Conservation (phyloP, 176 grass and related monocot species). For the Carex cristatella region DNA sequence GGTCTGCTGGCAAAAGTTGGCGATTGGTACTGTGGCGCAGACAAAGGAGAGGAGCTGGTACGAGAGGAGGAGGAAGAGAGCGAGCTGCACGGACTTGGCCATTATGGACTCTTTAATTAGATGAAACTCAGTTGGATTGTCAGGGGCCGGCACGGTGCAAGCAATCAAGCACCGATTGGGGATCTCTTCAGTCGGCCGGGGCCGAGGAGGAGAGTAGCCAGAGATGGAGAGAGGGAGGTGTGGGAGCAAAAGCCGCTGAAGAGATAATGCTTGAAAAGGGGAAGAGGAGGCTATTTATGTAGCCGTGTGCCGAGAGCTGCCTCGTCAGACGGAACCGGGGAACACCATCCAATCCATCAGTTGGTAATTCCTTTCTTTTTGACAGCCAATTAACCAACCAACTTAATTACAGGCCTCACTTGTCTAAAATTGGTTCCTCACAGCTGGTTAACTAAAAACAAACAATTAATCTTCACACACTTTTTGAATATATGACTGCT, state of each 20-base stretch:
- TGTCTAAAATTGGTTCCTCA: constrained; percentile 7
- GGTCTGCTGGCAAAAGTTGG: not conserved
- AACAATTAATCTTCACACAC: not conserved
- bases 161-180: not conserved
- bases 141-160: not conserved
- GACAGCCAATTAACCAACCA: not conserved
- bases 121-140: not conserved
- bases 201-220: not conserved
- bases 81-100: not conserved
- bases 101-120: not conserved
- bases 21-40: not conserved
- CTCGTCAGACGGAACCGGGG: not conserved
- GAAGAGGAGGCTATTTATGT: not conserved
- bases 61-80: constrained; percentile 10
- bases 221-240: not conserved
- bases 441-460: not conserved
- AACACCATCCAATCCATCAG: not conserved
- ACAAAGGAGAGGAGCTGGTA: not conserved
- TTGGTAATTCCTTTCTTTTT: not conserved
- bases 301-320: not conserved
- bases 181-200: not conserved
- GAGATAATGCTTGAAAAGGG: not conserved
- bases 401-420: not conserved
- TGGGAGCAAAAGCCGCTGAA: not conserved
- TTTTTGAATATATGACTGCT: not conserved